Evolutionary conservation across 1,284 basidiomycete genomes (phyloP), one percentile per base, ranked within the genome.

Genomic region (Trichosporon asahii): DNA sequence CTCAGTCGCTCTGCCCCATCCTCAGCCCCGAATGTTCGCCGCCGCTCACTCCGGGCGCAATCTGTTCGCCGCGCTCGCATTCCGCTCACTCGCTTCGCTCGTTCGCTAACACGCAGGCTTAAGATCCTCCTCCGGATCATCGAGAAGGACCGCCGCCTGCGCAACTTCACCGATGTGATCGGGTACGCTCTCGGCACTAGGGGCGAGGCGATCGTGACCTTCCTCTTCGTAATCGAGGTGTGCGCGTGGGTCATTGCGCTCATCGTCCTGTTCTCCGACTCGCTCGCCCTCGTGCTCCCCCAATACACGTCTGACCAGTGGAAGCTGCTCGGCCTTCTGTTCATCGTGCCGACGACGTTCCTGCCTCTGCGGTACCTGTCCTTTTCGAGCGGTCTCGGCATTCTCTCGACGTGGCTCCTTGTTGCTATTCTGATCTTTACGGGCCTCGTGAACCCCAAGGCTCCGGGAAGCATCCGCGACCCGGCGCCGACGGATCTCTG

Each of bases 281-380:
- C 91, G 15, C 80, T 95, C 74, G 87, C 91, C 77, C 87, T 88
- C 6, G 86, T 95, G 67, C 84, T 90, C 72, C 93, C 93, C 5
- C 67, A 74, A 7, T 88, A 90, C 78, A 88, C 91, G 1, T 82
- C 89, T 7, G 86, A 88, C 77, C 86, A 89, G 1, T 95, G 92
- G 85, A 96, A 96, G 80, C 55, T 92, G 6, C 83, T 90, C 75
- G 90, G 90, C 27, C 84, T 92, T 9, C 67, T 90, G 21, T 80
- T 94, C 75, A 85, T 95, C 70, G 86, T 92, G 46, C 94, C 94
- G 4, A 91, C 90, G 0, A 88, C 91, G 49, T 92, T 95, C 79
- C 83, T 95, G 65, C 94, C 94, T 0, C 85, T 96, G 6, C 91
- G 91, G n/a, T 85, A 92, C 66, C 86, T 96, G n/a, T 93, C 92